Base-by-base conservation (phyloP, 208 protist species). In the Vickermania spadyakhi region DNA sequence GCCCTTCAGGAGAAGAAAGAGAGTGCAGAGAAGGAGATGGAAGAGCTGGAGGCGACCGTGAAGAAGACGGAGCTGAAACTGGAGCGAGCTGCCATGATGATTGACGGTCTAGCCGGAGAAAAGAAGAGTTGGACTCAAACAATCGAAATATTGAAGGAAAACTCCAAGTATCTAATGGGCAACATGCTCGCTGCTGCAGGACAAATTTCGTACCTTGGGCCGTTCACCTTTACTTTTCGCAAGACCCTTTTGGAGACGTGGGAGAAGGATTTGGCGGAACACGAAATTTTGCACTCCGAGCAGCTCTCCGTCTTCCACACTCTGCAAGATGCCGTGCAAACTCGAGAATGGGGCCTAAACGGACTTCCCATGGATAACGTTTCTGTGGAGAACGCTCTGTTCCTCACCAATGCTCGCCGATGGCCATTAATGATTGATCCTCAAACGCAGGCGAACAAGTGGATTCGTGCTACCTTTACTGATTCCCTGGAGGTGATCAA, bases 361-460 rank as follows among this genome's bases (percentile, higher is more conserved):
- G 97, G 97, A 13, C 81, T 99, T 29, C 98, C 98, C 14, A 84
- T 86, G 55, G 98, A 99, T 77, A 66, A 61, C 13, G 74, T 99
- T 42, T 98, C 96, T 1, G 80, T 98, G 14, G 97, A 99, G 75
- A 99, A 99, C 70, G 97, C 84, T 31, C 91, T 99, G 67, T 97
- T 99, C 49, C 78, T 99, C 51, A 75, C 79, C 21, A 85, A 96
- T 29, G 83, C 97, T 18, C 78, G 95, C 4, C 84, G 97, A 25
- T 99, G 97, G 97, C 97, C 98, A 57, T 93, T 99, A 14, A 96
- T 99, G 76, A 98, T 99, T 68, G 98, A 99, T 71, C 98, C 98
- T 3, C 97, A 99, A 78, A 94, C 86, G 21, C 97, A 99, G 79
- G 98, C 96, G 13, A 98, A 97, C 81, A 95, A 96, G 62, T 99